Conservation (phyloP, 352 stramenopile genomes). For the Globisporangium iwayamae region DNA sequence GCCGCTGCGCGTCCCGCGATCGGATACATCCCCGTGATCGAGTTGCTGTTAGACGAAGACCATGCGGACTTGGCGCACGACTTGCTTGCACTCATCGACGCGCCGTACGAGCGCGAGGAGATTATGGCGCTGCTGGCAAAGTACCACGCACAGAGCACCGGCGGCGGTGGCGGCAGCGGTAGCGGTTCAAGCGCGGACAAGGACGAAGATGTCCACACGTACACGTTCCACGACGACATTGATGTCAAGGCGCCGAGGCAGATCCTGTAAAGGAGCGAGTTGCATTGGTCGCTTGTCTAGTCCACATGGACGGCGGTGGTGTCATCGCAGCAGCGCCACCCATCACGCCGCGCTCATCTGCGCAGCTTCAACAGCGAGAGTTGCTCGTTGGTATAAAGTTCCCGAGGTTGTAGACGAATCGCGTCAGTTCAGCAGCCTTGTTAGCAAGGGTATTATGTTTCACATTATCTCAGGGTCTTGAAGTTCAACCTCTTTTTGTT, state of each 20-base stretch:
- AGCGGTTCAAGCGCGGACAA: not conserved
- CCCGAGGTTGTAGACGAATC: not conserved
- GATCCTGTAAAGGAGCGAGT: not conserved
- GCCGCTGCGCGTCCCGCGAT: slow-evolving; percentile 33
- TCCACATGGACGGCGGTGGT: too few relatives aligned
- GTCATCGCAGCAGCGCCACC: not conserved
- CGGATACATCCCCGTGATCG: slow-evolving; percentile 38
- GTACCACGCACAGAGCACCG: slow-evolving; percentile 15
- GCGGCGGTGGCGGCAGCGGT: slow-evolving; percentile 6
- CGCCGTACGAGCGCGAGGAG: slow-evolving; percentile 27
- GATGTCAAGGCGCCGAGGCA: not conserved
- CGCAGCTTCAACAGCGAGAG: not conserved
- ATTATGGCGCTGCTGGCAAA: slow-evolving; percentile 27
- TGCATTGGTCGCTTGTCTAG: not conserved
- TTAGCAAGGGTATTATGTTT: not conserved
- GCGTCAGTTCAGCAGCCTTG: not conserved
- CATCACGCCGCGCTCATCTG: not conserved
- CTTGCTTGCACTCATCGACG: slow-evolving; percentile 33
- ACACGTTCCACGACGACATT: not conserved
- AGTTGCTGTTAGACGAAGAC: slow-evolving; percentile 45
- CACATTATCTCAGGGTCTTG: not conserved
- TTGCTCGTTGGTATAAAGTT: not conserved
- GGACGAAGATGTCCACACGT: not conserved
- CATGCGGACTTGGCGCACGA: slow-evolving; percentile 32
- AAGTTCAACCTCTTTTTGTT: not conserved